A percentile compares a stretch with the other conserved stretches of the same genome.
phyloP scores from a whole-genome alignment of 495 filamentous ascomycete species.

The Penicillium cinerascens region DNA sequence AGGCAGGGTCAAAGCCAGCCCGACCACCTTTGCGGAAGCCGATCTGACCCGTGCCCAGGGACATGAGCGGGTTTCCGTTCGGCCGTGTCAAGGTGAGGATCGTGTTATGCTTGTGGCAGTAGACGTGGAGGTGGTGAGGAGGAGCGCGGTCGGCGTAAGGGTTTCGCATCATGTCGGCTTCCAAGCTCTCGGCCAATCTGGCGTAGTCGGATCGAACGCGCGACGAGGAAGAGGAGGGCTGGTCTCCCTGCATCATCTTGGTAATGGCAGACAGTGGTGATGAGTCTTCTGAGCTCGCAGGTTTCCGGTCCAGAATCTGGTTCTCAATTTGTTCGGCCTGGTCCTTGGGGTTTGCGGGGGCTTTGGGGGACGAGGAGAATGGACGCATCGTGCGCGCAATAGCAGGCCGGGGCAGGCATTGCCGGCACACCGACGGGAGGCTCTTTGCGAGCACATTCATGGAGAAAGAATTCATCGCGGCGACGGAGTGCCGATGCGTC shows the following conservation, averaged over 20 bases:
- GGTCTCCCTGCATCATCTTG: slow-evolving; percentile 30
- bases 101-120: slow-evolving; percentile 83
- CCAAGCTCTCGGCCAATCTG: slow-evolving; percentile 34
- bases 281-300: slow-evolving; percentile 13
- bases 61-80: slow-evolving; percentile 70
- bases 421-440: slow-evolving; percentile 34
- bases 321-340: slow-evolving; percentile 26
- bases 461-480: slow-evolving; percentile 39
- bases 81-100: slow-evolving; percentile 85
- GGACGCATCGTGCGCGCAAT: slow-evolving; percentile 18
- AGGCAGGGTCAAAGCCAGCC: slow-evolving; percentile 86
- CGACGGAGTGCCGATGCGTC: slow-evolving; percentile 7
- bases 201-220: slow-evolving; percentile 27
- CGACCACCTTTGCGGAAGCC: slow-evolving; percentile 79
- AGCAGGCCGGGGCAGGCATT: slow-evolving; percentile 21
- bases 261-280: slow-evolving; percentile 33
- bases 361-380: slow-evolving; percentile 28
- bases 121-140: slow-evolving; percentile 85
- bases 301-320: slow-evolving; percentile 28
- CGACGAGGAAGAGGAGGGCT: slow-evolving; percentile 5
- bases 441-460: slow-evolving; percentile 32
- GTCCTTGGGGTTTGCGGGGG: slow-evolving; percentile 14
- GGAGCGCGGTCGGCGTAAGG: slow-evolving; percentile 37
- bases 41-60: slow-evolving; percentile 73
- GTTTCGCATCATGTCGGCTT: slow-evolving; percentile 38